Evolutionary conservation across 768 basidiomycete genomes (phyloP), one percentile per base, ranked within the genome.

Genomic region (Calocybe indica): DNA sequence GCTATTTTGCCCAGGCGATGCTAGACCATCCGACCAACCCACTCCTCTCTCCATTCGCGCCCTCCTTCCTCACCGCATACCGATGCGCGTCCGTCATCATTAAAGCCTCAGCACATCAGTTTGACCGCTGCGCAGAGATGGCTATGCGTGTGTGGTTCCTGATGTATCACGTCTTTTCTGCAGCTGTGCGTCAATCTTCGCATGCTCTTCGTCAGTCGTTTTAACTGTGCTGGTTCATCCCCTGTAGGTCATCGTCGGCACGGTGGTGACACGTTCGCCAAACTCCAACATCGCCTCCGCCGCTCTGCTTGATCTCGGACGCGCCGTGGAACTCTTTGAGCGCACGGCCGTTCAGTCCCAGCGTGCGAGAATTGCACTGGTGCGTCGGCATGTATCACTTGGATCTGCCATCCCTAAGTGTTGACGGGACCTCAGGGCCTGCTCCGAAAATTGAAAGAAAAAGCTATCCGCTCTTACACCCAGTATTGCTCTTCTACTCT

Each of bases 1-100:
- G 76, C 51, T 80, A 75, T 63, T 80, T 79, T 45, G 77, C 78
- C 3, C 76, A 80, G 53, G 76, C 78, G 5, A 70, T 80, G 66
- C 65, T 79, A 7, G 76, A 78, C 53, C 65, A 73, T 51, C 77
- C 78, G 1, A 58, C 66, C 9, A 79, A 79, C 54, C 79, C 79
- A 1, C 64, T 80, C 28, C 61, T 76, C 7, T 78, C 76, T 48
- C 73, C 76, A 0, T 81, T 76, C 49, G 76, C 78, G 0, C 74
- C 76, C 5, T 79, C 78, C 6, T 78, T 80, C 57, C 57, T 81
- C 48, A 76, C 78, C 8, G 76, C 76, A 2, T 78, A 75, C 56
- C 64, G 76, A 33, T 72, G 71, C 44, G 77, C 76, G 5, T 76
- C 72, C 5, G 64, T 74, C 4, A 71, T 79, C 22, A 74, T 80